Evolutionary conservation across 1,284 basidiomycete genomes (phyloP).

Genomic region (Cryptococcus wingfieldii): DNA sequence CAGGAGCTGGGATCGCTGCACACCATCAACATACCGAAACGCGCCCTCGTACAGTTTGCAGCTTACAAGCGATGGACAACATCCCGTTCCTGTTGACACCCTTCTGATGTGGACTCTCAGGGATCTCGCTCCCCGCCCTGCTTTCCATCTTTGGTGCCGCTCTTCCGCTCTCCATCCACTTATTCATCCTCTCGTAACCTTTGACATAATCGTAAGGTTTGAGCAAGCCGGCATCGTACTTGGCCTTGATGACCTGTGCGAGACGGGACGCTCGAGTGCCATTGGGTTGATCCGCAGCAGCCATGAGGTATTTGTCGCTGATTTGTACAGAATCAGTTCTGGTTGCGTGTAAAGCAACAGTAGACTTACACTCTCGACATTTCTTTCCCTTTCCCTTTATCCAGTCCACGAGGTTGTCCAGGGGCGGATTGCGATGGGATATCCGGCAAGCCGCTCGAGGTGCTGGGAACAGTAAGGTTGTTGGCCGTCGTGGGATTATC

Average conservation of each 20-base stretch:
- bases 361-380: slow-evolving; percentile 31
- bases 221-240: slow-evolving; percentile 91
- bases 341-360: neutral
- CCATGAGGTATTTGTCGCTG: slow-evolving; percentile 83
- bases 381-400: slow-evolving; percentile 27
- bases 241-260: slow-evolving; percentile 87
- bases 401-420: neutral
- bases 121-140: slow-evolving; percentile 16
- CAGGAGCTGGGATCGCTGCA: slow-evolving; percentile 16
- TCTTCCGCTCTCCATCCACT: slow-evolving; percentile 78
- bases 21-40: neutral
- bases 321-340: neutral
- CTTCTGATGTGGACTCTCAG: slow-evolving; percentile 14
- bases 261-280: slow-evolving; percentile 87
- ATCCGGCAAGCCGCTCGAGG: neutral
- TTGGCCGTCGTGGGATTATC: neutral
- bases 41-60: neutral
- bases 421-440: no score
- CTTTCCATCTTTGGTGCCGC: slow-evolving; percentile 46
- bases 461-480: neutral
- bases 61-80: slow-evolving; percentile 7
- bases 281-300: slow-evolving; percentile 89
- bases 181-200: slow-evolving; percentile 78
- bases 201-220: slow-evolving; percentile 97
- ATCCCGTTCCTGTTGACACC: slow-evolving; percentile 4